A percentile compares a stretch with the other conserved stretches of the same genome.
phyloP scores from a whole-genome alignment of 2,329 filamentous ascomycete genomes.

The Nemania serpens region DNA sequence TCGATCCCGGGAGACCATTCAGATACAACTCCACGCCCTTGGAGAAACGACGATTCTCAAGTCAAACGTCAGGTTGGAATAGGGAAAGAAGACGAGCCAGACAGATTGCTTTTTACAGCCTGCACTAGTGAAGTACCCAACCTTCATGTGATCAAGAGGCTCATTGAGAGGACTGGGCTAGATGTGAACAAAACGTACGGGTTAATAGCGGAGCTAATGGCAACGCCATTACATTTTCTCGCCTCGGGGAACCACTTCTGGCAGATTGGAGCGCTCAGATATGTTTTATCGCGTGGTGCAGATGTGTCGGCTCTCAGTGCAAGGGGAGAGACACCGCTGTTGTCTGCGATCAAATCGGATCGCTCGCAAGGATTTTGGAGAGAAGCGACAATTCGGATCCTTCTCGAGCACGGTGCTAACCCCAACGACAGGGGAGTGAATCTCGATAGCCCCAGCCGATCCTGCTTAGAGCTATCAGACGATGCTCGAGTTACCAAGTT shows the following conservation, averaged over 20 bases:
- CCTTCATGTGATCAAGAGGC: conserved; percentile 1
- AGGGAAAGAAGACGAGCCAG: background rate
- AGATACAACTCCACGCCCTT: too few relatives aligned
- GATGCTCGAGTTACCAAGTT: background rate
- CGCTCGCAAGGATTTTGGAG: background rate
- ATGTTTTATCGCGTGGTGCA: background rate
- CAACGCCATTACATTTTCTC: background rate
- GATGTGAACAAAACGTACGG: background rate
- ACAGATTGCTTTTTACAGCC: background rate
- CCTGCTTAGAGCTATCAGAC: background rate
- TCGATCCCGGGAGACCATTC: background rate
- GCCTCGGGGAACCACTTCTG: background rate
- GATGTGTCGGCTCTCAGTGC: background rate
- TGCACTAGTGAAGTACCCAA: background rate
- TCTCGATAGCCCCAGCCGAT: background rate
- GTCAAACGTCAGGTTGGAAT: too few relatives aligned
- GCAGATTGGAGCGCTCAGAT: conserved; percentile 1
- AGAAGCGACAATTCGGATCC: background rate
- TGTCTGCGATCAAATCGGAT: background rate
- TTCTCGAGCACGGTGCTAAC: background rate
- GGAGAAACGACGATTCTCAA: too few relatives aligned
- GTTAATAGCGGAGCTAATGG: background rate
- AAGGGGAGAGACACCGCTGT: background rate
- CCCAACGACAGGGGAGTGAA: background rate
- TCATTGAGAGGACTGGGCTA: background rate